Base-by-base conservation (phyloP, 768 basidiomycete genomes). In the Termitomyces sp. region DNA sequence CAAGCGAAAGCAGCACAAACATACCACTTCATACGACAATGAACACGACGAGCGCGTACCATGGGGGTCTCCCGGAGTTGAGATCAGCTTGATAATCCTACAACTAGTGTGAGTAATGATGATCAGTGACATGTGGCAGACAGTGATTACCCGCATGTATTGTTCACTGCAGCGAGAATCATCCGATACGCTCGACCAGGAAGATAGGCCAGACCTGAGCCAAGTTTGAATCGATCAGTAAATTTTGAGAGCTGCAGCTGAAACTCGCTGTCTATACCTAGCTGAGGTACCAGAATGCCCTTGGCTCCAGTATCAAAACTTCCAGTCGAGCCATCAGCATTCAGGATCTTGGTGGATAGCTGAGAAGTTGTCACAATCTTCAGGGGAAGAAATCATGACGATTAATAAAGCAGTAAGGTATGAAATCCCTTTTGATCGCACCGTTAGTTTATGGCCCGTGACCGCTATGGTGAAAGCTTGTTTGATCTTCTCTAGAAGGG, bases 301-400 rank as follows among this genome's bases (percentile, higher is more conserved):
- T 74, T 82, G 15, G 81, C 79, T 36, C 88, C 80, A 47, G 84
- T 82, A 63, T 89, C 86, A 66, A 87, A 91, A 46, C 73, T 87
- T 47, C 85, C 87, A n/a, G 79, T 64, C 17, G 83, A 76, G 56
- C 90, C 90, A 65, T 91, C 86, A 2, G 79, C 74, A 60, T 83
- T 81, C 38, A 89, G 70, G 65, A 89, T 73, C 68, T 87, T 91
- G 0, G 86, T 91, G 14, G 86, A 80, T 64, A 92, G 76, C 69
- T 92, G 89, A 29, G 85, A 86, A 2, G 88, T 89, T 38, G 81
- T 75, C 50, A 89, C 77, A 48, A 77, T 67, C 75, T 76, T 56
- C 12, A 40, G 4, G 54, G 32, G 50, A 55, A 36, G 38, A 17
- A 15, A 50, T 14, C 40, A 17, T 6, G 40, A 42, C 12, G 25